These are phyloP conservation scores for Tieghemiomyces parasiticus DNA, from an alignment of 192 early-diverging fungal species.

Conservation along the genomic window DNA sequence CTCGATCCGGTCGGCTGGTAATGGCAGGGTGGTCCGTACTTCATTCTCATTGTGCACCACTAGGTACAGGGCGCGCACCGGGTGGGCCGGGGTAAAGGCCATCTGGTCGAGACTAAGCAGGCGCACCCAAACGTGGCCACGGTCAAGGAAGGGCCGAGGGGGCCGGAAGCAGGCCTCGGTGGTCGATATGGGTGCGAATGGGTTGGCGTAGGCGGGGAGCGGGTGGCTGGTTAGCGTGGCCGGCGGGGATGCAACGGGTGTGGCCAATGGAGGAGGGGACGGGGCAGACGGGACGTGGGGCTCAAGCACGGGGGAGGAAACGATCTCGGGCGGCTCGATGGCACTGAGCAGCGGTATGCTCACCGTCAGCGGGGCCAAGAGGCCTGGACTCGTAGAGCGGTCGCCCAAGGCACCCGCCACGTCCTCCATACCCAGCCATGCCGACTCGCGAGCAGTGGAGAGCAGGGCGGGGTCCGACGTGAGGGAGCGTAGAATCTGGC, in stretches of 20 bases:
- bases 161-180: slow-evolving; percentile 10
- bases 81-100: slow-evolving; percentile 10
- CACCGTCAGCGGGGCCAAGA: not conserved
- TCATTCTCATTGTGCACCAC: slow-evolving; percentile 10
- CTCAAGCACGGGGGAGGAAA: not conserved
- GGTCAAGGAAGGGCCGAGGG: slow-evolving; percentile 7
- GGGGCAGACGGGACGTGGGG: not conserved
- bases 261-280: not conserved
- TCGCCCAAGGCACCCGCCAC: slow-evolving; percentile 8
- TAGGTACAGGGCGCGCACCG: not conserved
- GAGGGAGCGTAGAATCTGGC: not conserved
- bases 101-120: slow-evolving; percentile 7
- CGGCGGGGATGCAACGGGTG: not conserved
- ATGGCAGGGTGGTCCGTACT: slow-evolving; percentile 5
- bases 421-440: slow-evolving; percentile 10
- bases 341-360: not conserved
- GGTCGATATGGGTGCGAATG: slow-evolving; percentile 3
- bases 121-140: slow-evolving; percentile 7
- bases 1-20: slow-evolving; percentile 4
- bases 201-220: slow-evolving; percentile 5
- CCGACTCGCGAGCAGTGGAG: not conserved
- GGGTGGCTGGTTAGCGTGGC: not conserved
- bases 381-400: not conserved
- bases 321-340: not conserved
- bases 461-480: not conserved